A percentile compares a stretch with the other conserved stretches of the same genome.
These are phyloP conservation scores for Adansonia gregorii DNA, from an alignment of 441 rosid species.

Conservation along the genomic window DNA sequence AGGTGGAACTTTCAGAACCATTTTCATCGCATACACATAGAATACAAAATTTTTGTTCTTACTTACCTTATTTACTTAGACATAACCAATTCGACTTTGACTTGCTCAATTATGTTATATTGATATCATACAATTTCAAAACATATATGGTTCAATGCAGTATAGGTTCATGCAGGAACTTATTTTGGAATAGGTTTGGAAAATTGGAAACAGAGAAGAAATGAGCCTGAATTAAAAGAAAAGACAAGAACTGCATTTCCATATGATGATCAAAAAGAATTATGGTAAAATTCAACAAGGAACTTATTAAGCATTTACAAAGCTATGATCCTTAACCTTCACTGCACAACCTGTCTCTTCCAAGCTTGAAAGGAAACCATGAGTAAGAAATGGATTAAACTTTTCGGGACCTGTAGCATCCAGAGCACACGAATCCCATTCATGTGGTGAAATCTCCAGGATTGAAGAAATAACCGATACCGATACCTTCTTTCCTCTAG, in stretches of 20 bases:
- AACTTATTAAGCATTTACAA: neutral
- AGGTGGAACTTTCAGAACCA: neutral
- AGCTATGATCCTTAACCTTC: constrained; percentile 52
- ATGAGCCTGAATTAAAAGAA: neutral
- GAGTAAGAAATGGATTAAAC: constrained; percentile 77
- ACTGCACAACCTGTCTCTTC: constrained; percentile 74
- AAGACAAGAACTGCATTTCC: neutral
- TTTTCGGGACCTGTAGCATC: constrained; percentile 71
- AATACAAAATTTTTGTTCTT: neutral
- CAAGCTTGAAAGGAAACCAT: constrained; percentile 83
- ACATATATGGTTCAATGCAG: neutral
- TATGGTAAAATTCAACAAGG: neutral
- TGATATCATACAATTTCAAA: neutral
- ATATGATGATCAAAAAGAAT: constrained; percentile 8
- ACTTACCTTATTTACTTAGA: neutral
- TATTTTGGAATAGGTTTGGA: neutral
- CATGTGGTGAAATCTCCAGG: constrained; percentile 60
- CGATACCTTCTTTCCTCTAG: constrained; percentile 46
- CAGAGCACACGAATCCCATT: constrained; percentile 84
- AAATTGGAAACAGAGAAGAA: neutral
- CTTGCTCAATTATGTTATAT: neutral
- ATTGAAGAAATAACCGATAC: constrained; percentile 73
- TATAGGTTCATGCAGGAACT: neutral
- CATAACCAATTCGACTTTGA: neutral
- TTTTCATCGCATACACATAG: neutral